These are phyloP conservation scores for Aspergillus carlsbadensis DNA, from an alignment of 495 filamentous ascomycete species.

Conservation along the genomic window DNA sequence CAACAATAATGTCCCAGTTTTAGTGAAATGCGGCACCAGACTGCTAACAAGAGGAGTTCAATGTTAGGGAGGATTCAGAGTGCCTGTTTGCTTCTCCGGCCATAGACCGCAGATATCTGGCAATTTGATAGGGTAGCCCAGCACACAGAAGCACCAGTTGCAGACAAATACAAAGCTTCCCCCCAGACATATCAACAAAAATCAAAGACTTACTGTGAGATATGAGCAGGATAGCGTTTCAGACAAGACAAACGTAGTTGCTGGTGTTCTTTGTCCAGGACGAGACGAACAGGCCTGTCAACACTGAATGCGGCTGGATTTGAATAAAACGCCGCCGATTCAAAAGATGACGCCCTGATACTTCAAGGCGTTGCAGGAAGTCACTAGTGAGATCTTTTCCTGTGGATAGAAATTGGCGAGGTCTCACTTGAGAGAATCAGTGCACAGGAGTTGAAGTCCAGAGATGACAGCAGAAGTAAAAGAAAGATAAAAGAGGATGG, in stretches of 20 bases:
- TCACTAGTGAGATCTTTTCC: neutral
- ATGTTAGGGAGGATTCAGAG: neutral
- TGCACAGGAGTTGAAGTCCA: neutral
- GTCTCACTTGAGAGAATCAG: neutral
- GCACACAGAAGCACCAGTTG: neutral
- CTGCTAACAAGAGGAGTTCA: neutral
- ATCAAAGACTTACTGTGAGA: neutral
- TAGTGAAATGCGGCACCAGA: neutral
- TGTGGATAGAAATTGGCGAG: neutral
- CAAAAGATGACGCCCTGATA: neutral
- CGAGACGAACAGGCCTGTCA: neutral
- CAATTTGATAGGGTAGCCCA: neutral
- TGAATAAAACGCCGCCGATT: neutral
- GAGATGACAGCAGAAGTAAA: constrained; percentile 1
- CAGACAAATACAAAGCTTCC: neutral
- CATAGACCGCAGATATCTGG: neutral
- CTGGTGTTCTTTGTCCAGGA: constrained; percentile 1
- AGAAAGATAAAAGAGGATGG: constrained; percentile 1
- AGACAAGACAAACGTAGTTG: neutral
- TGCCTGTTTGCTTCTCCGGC: neutral
- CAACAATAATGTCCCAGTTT: neutral
- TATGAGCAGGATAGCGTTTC: neutral
- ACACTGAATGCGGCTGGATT: neutral
- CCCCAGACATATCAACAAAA: neutral
- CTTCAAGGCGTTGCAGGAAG: neutral